Evolutionary conservation across 768 basidiomycete species (phyloP).

Genomic region (Boletus rubroflammeus): DNA sequence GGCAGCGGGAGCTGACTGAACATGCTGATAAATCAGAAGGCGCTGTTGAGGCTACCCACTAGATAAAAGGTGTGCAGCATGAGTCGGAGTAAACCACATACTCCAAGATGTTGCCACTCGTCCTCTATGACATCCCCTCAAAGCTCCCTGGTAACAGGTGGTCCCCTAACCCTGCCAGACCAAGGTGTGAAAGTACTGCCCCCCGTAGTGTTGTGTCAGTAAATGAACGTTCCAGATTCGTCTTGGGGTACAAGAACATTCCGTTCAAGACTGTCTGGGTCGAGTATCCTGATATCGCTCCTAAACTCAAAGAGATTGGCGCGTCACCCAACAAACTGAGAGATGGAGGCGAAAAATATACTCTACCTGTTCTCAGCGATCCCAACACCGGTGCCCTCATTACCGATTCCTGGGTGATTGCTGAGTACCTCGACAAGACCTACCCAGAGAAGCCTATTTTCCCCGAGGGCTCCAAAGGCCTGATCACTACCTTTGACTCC

Average conservation of each 20-base stretch:
- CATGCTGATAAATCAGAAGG: constrained; percentile 2
- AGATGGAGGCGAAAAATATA: constrained; percentile 26
- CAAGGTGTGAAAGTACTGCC: constrained; percentile 25
- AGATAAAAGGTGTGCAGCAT: neutral
- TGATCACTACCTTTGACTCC: constrained; percentile 23
- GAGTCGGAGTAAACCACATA: neutral
- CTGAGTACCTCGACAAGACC: constrained; percentile 34
- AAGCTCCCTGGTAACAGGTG: constrained; percentile 29
- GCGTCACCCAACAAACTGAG: constrained; percentile 14
- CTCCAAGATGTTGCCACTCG: constrained; percentile 24
- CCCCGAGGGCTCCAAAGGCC: constrained; percentile 18
- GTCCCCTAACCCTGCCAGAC: constrained; percentile 38
- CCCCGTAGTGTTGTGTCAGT: neutral
- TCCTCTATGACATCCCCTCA: constrained; percentile 37
- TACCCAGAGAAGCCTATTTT: constrained; percentile 33
- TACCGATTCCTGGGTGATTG: constrained; percentile 32
- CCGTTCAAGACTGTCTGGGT: constrained; percentile 34
- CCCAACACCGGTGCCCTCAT: constrained; percentile 27
- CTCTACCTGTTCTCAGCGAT: constrained; percentile 35
- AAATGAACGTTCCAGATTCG: constrained; percentile 21
- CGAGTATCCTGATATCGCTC: constrained; percentile 33
- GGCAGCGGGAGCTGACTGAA: neutral
- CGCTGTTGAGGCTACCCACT: neutral
- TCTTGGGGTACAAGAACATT: constrained; percentile 32
- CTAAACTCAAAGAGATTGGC: constrained; percentile 25